These are phyloP conservation scores for Fraxinus greggii DNA, from an alignment of 305 asterid genomes.

Conservation along the genomic window DNA sequence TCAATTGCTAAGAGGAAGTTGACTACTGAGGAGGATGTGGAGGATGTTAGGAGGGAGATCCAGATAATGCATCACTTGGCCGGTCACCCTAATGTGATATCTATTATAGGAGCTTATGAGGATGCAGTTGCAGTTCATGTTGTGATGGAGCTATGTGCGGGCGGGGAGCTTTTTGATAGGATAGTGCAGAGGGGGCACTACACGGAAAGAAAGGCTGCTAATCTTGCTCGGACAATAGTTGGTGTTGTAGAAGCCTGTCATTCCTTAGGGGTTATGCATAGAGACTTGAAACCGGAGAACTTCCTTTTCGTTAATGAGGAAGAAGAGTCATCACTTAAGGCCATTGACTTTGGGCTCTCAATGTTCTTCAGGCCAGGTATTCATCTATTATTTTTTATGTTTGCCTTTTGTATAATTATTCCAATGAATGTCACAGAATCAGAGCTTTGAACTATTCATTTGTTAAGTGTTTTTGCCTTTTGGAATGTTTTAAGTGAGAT, in stretches of 20 bases:
- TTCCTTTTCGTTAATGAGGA: slow-evolving; percentile 69
- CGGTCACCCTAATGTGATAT: slow-evolving; percentile 62
- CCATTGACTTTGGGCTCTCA: slow-evolving; percentile 86
- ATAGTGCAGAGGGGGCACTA: slow-evolving; percentile 84
- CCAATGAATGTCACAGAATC: background rate
- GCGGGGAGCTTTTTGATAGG: slow-evolving; percentile 93
- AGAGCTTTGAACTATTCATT: background rate
- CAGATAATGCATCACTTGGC: slow-evolving; percentile 83
- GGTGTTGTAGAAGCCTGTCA: slow-evolving; percentile 80
- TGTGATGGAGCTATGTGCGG: slow-evolving; percentile 78
- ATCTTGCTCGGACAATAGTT: slow-evolving; percentile 73
- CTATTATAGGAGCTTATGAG: slow-evolving; percentile 71
- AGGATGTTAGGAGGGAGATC: slow-evolving; percentile 80
- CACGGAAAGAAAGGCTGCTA: slow-evolving; percentile 80
- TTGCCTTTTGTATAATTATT: background rate
- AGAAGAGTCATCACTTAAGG: slow-evolving; percentile 79
- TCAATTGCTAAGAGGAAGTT: slow-evolving; percentile 69
- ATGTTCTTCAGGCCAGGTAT: slow-evolving; percentile 84
- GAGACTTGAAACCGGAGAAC: slow-evolving; percentile 90
- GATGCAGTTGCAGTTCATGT: slow-evolving; percentile 76
- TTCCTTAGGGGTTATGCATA: slow-evolving; percentile 80
- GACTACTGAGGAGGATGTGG: slow-evolving; percentile 67
- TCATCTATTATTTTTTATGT: background rate
- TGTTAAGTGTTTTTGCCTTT: background rate
- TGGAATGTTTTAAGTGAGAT: background rate